Evolutionary conservation across 2,329 filamentous ascomycete species (phyloP), one percentile per base, ranked within the genome.

Genomic region (Aspergillus vadensis): DNA sequence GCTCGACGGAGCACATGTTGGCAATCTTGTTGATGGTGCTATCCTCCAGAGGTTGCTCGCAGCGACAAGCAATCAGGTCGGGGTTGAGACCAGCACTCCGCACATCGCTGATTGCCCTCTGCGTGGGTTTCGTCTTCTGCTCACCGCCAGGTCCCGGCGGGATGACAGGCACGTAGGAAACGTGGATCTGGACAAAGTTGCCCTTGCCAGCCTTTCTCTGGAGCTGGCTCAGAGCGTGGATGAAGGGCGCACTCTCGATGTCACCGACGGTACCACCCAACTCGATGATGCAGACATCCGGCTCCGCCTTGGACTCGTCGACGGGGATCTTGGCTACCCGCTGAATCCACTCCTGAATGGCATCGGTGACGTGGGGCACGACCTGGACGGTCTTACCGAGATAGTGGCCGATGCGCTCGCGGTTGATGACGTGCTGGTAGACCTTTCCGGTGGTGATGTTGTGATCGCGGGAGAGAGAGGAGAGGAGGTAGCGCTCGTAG

Each of bases 401-500:
- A 71, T 97, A 98, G 74, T 95, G 88, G 58, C 87, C 88, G 63
- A 80, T 79, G 65, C 88, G 81, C 77, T 90, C 87, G 63, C 86
- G 87, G 71, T 92, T 86, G 70, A 97, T 92, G 57, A 97, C 93
- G 70, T 90, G 87, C 72, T 91, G 85, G 79, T 97, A 98, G 68
- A 98, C 92, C 82, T 98, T 97, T 73, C 95, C 95, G 5, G 94
- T 97, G 3, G 95, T 99, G 78, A 99, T 96, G 78, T 98, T 98
- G 82, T 94, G 92, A 69, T 97, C 92, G 63, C 88, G 84, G 8
- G 87, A 91, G 63, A 98, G 83, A 58, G 88, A 91, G 66, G 94
- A 88, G 71, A 89, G 88, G 57, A 97, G 87, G 74, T 96, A 96
- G 47, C 89, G 85, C 75, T 91, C 89, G 78, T 91, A 91, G 76